Conservation (phyloP, 441 rosid genomes). For the Gossypium laxum region DNA sequence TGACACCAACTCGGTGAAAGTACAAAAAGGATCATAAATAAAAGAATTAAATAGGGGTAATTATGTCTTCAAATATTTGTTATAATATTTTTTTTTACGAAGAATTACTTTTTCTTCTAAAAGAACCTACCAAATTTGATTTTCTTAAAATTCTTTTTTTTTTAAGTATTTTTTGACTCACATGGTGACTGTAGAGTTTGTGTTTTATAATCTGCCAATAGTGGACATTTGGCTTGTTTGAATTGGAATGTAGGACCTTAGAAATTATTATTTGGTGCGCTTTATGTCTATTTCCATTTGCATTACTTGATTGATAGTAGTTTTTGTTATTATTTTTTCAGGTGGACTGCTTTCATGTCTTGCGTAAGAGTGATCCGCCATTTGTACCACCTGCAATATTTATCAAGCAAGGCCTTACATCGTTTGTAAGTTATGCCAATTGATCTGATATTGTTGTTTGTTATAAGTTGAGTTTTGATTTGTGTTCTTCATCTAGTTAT, state of each 20-base stretch:
- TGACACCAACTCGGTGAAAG: neutral
- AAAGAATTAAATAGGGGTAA: neutral
- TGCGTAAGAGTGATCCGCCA: constrained; percentile 93
- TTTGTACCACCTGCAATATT: constrained; percentile 71
- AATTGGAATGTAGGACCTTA: neutral
- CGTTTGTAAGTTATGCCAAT: constrained; percentile 56
- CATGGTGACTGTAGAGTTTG: neutral
- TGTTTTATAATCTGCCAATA: neutral
- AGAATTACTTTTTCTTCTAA: neutral
- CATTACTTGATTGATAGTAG: constrained; percentile 4
- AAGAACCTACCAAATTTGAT: neutral
- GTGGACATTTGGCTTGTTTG: neutral
- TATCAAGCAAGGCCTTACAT: constrained; percentile 81
- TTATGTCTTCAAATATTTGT: neutral
- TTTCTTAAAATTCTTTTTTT: neutral
- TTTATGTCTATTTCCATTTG: constrained; percentile 4
- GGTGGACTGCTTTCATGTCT: constrained; percentile 98
- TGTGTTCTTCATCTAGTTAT: neutral
- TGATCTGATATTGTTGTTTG: neutral
- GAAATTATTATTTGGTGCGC: neutral
- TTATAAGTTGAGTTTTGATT: neutral
- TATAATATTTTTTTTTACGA: neutral
- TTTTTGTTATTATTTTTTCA: constrained; percentile 22
- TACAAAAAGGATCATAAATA: neutral
- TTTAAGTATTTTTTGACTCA: neutral